phyloP scores from a whole-genome alignment of 768 basidiomycete species.

The Russula compacta region DNA sequence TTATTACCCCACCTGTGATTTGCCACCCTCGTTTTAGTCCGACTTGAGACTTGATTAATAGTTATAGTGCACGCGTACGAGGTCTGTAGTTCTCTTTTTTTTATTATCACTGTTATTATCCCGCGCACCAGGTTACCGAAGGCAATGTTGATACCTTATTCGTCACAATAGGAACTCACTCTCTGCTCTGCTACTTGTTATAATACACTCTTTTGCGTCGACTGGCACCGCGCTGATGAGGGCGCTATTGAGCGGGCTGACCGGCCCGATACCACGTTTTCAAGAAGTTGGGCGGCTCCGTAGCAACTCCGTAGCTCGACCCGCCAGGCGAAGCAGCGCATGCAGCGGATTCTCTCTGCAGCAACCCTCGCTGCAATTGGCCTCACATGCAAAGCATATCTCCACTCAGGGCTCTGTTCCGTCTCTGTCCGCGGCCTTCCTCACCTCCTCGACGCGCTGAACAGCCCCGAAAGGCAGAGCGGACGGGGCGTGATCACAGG shows the following conservation, averaged over 20 bases:
- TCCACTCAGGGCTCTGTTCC: constrained; percentile 56
- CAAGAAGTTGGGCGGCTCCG: too few relatives aligned
- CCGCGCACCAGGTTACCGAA: not conserved
- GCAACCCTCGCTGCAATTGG: constrained; percentile 60
- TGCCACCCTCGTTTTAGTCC: not conserved
- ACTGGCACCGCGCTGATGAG: not conserved
- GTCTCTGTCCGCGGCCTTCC: constrained; percentile 65
- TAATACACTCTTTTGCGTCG: not conserved
- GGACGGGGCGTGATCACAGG: constrained; percentile 70
- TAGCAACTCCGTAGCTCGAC: not conserved
- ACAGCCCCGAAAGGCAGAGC: constrained; percentile 33
- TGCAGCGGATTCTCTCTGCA: constrained; percentile 35
- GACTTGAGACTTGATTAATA: not conserved
- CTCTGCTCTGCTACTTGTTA: not conserved
- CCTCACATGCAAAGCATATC: constrained; percentile 68
- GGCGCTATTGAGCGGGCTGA: not conserved
- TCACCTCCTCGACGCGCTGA: constrained; percentile 52
- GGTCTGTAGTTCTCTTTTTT: not conserved
- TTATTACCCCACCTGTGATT: not conserved
- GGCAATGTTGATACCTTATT: constrained; percentile 9
- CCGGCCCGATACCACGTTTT: not conserved
- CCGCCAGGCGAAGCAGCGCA: not conserved
- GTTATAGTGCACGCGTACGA: not conserved
- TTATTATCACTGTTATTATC: not conserved
- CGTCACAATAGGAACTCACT: not conserved